Evolutionary conservation across 140 eudicot species (phyloP).

Genomic region (Oenanthe javanica): DNA sequence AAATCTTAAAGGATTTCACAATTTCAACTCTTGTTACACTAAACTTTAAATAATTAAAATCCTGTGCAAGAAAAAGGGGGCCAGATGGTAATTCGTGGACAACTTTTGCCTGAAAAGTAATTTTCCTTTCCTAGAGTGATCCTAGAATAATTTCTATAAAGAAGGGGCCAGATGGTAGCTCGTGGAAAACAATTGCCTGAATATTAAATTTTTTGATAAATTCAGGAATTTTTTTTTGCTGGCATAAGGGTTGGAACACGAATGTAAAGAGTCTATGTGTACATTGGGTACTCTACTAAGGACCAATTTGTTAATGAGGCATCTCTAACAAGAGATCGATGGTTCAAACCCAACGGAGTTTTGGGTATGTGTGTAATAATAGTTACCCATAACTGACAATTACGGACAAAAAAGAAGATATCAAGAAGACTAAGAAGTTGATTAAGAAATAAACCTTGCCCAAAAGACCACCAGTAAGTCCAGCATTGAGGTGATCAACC

Average conservation of each 20-base stretch:
- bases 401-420: not conserved
- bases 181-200: no score
- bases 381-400: not conserved
- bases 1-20: not conserved
- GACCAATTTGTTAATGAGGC: not conserved
- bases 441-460: conserved; percentile 26
- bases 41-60: not conserved
- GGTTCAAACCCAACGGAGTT: not conserved
- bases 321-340: not conserved
- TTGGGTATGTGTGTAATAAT: not conserved
- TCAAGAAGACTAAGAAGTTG: not conserved
- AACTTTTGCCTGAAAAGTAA: not conserved
- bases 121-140: not conserved
- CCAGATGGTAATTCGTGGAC: not conserved
- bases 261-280: no score
- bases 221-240: no score
- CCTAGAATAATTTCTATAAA: not conserved
- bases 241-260: no score
- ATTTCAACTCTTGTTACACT: not conserved
- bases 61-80: not conserved
- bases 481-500: conserved; percentile 28
- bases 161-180: no score
- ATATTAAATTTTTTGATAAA: no score
- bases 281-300: no score
- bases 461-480: conserved; percentile 21